These are phyloP conservation scores for Chaetomium sp. DNA, from an alignment of 2,329 filamentous ascomycete genomes.

Conservation along the genomic window DNA sequence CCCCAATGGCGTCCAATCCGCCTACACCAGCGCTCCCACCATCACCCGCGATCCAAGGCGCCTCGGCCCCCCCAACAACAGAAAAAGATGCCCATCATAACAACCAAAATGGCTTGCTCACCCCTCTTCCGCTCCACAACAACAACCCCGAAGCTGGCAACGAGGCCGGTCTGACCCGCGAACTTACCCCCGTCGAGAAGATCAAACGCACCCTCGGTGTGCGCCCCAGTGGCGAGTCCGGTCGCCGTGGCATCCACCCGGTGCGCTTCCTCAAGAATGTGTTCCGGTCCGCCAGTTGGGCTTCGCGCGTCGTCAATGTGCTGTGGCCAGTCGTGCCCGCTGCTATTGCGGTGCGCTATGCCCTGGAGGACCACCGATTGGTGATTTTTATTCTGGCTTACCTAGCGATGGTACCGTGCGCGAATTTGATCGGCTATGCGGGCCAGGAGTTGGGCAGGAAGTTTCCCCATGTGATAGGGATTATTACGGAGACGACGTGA, in stretches of 20 bases:
- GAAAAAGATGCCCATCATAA: background rate
- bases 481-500: constrained; percentile 53
- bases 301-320: constrained; percentile 60
- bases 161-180: constrained; percentile 3
- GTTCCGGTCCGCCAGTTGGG: constrained; percentile 55
- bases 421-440: constrained; percentile 69
- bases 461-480: constrained; percentile 64
- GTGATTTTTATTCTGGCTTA: constrained; percentile 66
- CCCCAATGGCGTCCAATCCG: too few species aligned
- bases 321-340: constrained; percentile 71
- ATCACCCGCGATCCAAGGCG: too few species aligned
- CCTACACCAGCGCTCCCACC: too few species aligned
- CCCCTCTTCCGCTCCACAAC: constrained; percentile 9
- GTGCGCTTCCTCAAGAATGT: constrained; percentile 57
- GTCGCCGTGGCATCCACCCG: constrained; percentile 59
- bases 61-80: background rate
- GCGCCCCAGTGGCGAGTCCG: constrained; percentile 54
- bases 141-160: too few species aligned
- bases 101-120: constrained; percentile 3
- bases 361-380: constrained; percentile 40
- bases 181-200: constrained; percentile 2
- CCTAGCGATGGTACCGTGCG: constrained; percentile 70
- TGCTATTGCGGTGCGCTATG: constrained; percentile 56
- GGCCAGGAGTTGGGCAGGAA: constrained; percentile 68
- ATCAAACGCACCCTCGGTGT: constrained; percentile 23